Base-by-base conservation (phyloP, 768 basidiomycete genomes). In the Suillus placidus region DNA sequence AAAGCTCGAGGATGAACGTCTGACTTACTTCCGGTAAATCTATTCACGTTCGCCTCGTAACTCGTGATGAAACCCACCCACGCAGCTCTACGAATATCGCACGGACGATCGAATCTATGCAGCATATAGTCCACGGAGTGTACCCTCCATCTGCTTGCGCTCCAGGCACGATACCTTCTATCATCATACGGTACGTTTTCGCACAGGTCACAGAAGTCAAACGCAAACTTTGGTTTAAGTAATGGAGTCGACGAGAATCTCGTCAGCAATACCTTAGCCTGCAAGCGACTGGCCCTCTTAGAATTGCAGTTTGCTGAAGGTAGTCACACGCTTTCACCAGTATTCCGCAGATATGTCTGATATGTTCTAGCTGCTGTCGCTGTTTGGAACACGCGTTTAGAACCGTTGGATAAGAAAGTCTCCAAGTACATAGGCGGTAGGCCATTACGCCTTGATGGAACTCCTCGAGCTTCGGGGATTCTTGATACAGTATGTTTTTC, bases 231-330 rank as follows among this genome's bases (percentile, higher is more conserved):
- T 66, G 34, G 1, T 60, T 67, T 16, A 64, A 91, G 91, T 58
- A 91, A 92, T 66, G 84, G 80, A 16, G 82, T 84, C 62, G 90
- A 92, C 64, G 90, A 92, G 73, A 90, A 90, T 64, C 79, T 93
- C 12, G 76, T 90, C 56, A 87, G 89, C 20, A 93, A 93, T 71
- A 86, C 85, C 0, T 79, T 82, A n/a, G 79, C 84, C 3, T 93
- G 92, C 74, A 88, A 88, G 63, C 85, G 87, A 2, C 80, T 93
- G 26, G 87, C 87, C 69, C 76, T 86, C 10, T 79, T 93, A 18
- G 85, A 86, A 67, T 70, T 86, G 10, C 82, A 84, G 35, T 92
- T 92, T 68, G 87, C 90, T 0, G 79, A 85, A 77, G 88, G 91
- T 88, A 66, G 43, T 30, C 32, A 32, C 18, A 35, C 38, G 2